Evolutionary conservation across 129 eudicot genomes (phyloP).

Genomic region (Helichrysum umbraculigerum): DNA sequence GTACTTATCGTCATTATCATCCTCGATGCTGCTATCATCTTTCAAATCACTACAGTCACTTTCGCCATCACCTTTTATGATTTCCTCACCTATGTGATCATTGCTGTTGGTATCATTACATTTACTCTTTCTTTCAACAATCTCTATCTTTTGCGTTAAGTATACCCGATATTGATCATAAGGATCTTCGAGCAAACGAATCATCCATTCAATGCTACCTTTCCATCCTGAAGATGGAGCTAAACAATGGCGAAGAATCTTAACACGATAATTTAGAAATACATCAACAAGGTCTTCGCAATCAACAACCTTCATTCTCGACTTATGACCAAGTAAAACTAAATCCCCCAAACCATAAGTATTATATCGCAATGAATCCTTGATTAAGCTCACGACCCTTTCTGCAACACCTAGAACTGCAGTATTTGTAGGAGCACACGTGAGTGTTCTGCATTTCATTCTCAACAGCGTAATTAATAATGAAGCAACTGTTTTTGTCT

Average conservation of each 20-base stretch:
- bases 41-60: not conserved
- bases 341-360: constrained; percentile 66
- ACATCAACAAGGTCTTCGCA: constrained; percentile 39
- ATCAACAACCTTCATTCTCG: constrained; percentile 52
- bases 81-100: not conserved
- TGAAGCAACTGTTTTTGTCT: constrained; percentile 51
- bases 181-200: constrained; percentile 51
- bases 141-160: not conserved
- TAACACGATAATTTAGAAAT: constrained; percentile 46
- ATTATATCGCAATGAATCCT: constrained; percentile 18
- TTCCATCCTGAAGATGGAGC: constrained; percentile 45
- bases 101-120: not conserved
- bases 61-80: not conserved
- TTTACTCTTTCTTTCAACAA: not conserved
- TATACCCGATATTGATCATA: constrained; percentile 27
- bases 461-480: constrained; percentile 39
- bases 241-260: constrained; percentile 35
- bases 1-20: not conserved
- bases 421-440: constrained; percentile 72
- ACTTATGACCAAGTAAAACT: constrained; percentile 53
- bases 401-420: constrained; percentile 53
- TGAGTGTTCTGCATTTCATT: constrained; percentile 50
- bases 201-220: constrained; percentile 21
- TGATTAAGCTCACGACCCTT: constrained; percentile 34
- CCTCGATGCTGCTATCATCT: constrained; percentile 13